Percentiles rank a stretch among this genome's conserved stretches.
phyloP scores from a whole-genome alignment of 192 early-diverging fungal species.

The Coemansia sp. region DNA sequence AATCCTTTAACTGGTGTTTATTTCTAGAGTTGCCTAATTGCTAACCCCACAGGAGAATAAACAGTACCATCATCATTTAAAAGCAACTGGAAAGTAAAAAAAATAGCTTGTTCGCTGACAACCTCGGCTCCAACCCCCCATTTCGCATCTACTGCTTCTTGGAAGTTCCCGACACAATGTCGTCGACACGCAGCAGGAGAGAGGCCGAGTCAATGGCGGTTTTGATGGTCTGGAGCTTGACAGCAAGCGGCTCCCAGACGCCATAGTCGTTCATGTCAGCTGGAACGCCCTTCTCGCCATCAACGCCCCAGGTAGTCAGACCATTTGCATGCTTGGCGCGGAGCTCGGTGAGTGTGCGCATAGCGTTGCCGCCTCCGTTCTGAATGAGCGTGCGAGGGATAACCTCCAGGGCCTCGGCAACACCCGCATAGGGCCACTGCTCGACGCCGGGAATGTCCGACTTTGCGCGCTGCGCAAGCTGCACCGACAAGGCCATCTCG shows the following conservation, averaged over 20 bases:
- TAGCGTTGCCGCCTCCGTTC: constrained; percentile 99
- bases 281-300: constrained; percentile 88
- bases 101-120: not conserved
- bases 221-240: constrained; percentile 99
- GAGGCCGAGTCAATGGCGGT: constrained; percentile 97
- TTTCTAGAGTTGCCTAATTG: no score
- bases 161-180: constrained; percentile 83
- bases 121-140: not conserved
- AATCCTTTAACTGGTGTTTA: no score
- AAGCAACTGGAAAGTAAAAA: not conserved
- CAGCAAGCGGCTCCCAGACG: constrained; percentile 99
- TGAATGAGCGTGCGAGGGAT: constrained; percentile 98
- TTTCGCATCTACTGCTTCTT: constrained; percentile 34
- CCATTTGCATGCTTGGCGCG: constrained; percentile 94
- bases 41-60: no score
- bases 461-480: constrained; percentile 88
- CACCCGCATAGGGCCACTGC: constrained; percentile 97
- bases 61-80: not conserved
- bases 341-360: constrained; percentile 92
- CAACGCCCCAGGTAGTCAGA: constrained; percentile 91
- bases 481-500: constrained; percentile 96
- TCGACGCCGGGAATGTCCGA: constrained; percentile 80
- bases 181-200: constrained; percentile 86
- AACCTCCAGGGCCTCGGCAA: constrained; percentile 95
- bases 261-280: constrained; percentile 98